A percentile compares a stretch with the other conserved stretches of the same genome.
Evolutionary conservation across 805 yeast genomes (phyloP).

Genomic region (Phaffomyces opuntiae): DNA sequence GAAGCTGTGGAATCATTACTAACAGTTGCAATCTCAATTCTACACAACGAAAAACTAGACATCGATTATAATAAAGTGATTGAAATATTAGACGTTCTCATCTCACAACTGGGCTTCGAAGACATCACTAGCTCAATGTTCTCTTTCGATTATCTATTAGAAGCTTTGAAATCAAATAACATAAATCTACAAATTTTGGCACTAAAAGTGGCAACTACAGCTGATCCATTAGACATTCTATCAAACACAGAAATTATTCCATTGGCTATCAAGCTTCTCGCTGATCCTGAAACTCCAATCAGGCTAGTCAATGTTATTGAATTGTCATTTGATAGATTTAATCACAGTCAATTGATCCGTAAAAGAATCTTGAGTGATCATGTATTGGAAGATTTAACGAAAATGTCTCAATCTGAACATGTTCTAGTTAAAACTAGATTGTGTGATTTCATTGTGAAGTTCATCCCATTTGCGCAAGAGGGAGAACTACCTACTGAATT

Average conservation of each 20-base stretch:
- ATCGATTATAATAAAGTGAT: slow-evolving; percentile 12
- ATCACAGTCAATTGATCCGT: slow-evolving; percentile 14
- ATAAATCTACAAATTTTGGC: slow-evolving; percentile 16
- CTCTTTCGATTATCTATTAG: slow-evolving; percentile 11
- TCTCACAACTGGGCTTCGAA: slow-evolving; percentile 13
- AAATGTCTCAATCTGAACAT: slow-evolving; percentile 6
- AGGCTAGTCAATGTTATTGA: slow-evolving; percentile 17
- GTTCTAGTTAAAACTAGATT: slow-evolving; percentile 9
- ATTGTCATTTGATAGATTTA: slow-evolving; percentile 8
- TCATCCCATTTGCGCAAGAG: slow-evolving; percentile 11
- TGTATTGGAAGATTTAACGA: slow-evolving; percentile 2
- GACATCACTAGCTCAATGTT: slow-evolving; percentile 11
- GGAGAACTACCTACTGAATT: slow-evolving; percentile 13
- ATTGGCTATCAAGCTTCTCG: slow-evolving; percentile 4
- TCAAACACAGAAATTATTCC: slow-evolving; percentile 20
- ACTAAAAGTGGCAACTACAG: slow-evolving; percentile 14
- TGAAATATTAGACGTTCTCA: slow-evolving; percentile 11
- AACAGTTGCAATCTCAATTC: background rate
- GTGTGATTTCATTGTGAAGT: slow-evolving; percentile 7
- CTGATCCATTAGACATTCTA: slow-evolving; percentile 19
- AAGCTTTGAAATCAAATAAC: slow-evolving; percentile 15
- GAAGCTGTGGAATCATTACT: slow-evolving; percentile 5
- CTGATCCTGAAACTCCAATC: slow-evolving; percentile 4
- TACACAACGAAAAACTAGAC: slow-evolving; percentile 5
- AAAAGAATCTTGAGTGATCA: slow-evolving; percentile 14